Evolutionary conservation across 768 basidiomycete genomes (phyloP), one percentile per base, ranked within the genome.

Genomic region (Lentinula boryana): DNA sequence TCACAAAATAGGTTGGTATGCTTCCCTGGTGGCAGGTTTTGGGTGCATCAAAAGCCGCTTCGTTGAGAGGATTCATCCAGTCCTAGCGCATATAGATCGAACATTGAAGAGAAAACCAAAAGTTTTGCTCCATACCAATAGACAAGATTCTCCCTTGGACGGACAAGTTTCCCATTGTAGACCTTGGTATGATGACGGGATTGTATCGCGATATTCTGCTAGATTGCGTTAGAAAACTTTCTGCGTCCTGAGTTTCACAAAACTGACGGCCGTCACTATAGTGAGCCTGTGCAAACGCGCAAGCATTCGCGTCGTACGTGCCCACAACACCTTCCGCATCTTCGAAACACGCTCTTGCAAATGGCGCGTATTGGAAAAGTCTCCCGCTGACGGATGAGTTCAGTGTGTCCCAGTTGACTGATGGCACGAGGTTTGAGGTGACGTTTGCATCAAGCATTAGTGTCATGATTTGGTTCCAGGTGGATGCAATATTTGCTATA

Each of bases 111-210:
- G 7, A 9, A 21, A 18, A 23, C 1, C 10, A 23, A 10, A 8
- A 21, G n/a, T n/a, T 9, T 9, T 23, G 4, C 16, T 8, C 9
- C 46, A n/a, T 48, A 53, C 52, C 32, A 53, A 35, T 10, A 53
- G 52, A 53, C 52, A 53, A 33, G 52, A 16, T 31, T 53, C 33
- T 33, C 36, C 52, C 31, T 16, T 53, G 5, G 52, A 33, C 15
- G 52, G 52, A 33, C 52, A 53, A 53, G 33, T 21, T 18, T 53
- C 52, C 52, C 52, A 53, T 53, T 53, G 52, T n/a, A 38, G 36
- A 10, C 52, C 52, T 35, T 53, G 46, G 21, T 48, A 48, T 4
- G 46, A 48, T 12, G 46, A 48, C 7, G 46, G 46, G 21, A 48
- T 48, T 23, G 46, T 48, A n/a, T 48, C 52, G 52, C 36, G 36